phyloP scores from a whole-genome alignment of 2,329 filamentous ascomycete species.

The Botrytis aclada region DNA sequence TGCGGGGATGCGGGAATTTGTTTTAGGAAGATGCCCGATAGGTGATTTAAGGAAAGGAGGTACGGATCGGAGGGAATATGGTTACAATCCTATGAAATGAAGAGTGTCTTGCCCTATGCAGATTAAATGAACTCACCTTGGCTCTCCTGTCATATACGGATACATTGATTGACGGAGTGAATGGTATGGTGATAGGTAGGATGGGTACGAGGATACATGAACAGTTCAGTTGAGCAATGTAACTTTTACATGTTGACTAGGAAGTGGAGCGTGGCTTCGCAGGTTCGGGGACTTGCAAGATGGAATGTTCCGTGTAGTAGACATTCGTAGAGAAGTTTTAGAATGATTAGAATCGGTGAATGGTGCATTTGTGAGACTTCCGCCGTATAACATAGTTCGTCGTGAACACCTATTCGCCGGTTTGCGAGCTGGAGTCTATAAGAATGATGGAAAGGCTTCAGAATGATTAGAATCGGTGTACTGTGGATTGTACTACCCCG shows the following conservation, averaged over 20 bases:
- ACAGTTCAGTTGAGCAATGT: not conserved
- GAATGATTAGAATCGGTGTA: not conserved
- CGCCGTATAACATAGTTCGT: not conserved
- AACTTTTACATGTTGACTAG: conserved; percentile 2
- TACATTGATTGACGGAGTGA: not conserved
- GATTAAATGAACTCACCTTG: conserved; percentile 7
- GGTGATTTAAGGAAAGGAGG: not conserved
- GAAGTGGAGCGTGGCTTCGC: conserved; percentile 16
- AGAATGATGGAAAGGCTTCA: not conserved
- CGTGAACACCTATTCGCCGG: not conserved
- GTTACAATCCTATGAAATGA: conserved; percentile 7
- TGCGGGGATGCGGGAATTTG: conserved; percentile 4
- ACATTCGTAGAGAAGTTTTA: conserved; percentile 1
- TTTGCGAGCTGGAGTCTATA: not conserved
- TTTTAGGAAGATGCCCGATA: conserved; percentile 9
- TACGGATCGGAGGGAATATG: conserved; percentile 1
- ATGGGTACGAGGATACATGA: conserved; percentile 5
- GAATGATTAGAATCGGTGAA: conserved; percentile 12
- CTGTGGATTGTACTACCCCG: not conserved
- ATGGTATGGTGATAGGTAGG: not conserved
- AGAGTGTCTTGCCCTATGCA: conserved; percentile 17
- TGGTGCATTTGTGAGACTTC: not conserved
- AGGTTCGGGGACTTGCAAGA: conserved; percentile 19
- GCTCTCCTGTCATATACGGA: conserved; percentile 8
- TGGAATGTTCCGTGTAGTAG: not conserved